A percentile compares a stretch with the other conserved stretches of the same genome.
Evolutionary conservation across 257 asterid species (phyloP).

Genomic region (Ocimum tenuiflorum): DNA sequence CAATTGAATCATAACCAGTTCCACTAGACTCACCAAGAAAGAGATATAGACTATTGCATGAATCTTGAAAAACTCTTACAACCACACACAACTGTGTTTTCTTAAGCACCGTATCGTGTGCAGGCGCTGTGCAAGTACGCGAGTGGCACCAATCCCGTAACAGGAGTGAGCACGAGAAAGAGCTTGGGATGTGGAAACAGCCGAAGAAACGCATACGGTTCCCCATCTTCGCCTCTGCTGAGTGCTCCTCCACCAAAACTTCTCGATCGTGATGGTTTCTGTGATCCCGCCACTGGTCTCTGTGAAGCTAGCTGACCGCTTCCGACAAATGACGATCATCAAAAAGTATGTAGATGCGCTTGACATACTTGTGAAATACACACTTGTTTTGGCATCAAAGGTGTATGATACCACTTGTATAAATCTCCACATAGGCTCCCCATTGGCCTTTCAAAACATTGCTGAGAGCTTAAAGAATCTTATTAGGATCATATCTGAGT

Average conservation of each 20-base stretch:
- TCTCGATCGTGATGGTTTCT: constrained; percentile 87
- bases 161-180: constrained; percentile 85
- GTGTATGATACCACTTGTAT: background rate
- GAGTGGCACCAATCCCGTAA: constrained; percentile 74
- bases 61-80: too few relatives aligned
- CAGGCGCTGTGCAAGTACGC: constrained; percentile 97
- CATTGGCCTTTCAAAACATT: too few relatives aligned
- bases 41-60: too few relatives aligned
- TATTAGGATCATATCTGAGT: too few relatives aligned
- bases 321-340: background rate
- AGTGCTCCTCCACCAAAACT: constrained; percentile 84
- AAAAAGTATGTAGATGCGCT: background rate
- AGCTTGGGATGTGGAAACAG: constrained; percentile 96
- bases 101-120: background rate
- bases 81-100: too few relatives aligned
- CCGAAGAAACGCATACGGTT: constrained; percentile 78
- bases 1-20: background rate
- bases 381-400: background rate
- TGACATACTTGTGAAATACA: background rate
- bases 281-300: constrained; percentile 73
- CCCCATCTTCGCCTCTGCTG: constrained; percentile 88
- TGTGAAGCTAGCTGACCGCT: constrained; percentile 45
- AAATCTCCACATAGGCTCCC: background rate
- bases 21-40: background rate
- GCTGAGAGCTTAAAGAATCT: background rate